Base-by-base conservation (phyloP, 208 protist genomes). In the Herpetomonas samuelpessoai region DNA sequence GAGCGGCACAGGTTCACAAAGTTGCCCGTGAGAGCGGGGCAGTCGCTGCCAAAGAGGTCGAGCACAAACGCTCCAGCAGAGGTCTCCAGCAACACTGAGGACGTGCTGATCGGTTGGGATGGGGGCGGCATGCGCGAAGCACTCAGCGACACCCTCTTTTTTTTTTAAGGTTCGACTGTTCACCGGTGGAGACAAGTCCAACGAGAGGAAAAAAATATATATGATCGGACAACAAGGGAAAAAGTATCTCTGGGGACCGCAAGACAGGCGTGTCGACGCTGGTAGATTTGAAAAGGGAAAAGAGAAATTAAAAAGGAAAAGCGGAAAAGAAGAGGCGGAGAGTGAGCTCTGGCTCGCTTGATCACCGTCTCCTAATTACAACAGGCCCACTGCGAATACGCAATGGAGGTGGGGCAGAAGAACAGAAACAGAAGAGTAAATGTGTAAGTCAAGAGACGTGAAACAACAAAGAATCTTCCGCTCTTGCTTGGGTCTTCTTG, bases 21-120 rank as follows among this genome's bases (percentile, higher is more conserved):
- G 47, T 89, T 74, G 18, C 57, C 79, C 10, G 81, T 86, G 21
- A 81, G 63, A 12, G 48, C 58, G 1, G 88, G 81, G 47, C 72
- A 83, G 61, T 94, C 84, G 10, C 60, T 70, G 47, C 84, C 88
- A 52, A 73, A 80, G 16, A 94, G 52, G 63, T 90, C 88, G 19
- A 91, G 57, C 3, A 77, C 58, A 48, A 91, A 61, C 9, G 79
- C 48, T 19, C 88, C 88, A 18, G 75, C 19, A 0, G 84, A 91
- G 1, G 83, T 89, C 38, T 94, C 74, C n/a, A 94, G 59, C 21
- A 86, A 69, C 29, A 94, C 50, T 1, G 64, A 49, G 0, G 68
- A 51, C 2, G 71, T 78, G 27, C 51, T 12, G 14, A 63, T 14
- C 7, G 28, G 35, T 14, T 6, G 35, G 35, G 35, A 41, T 14